A percentile compares a stretch with the other conserved stretches of the same genome.
These are phyloP conservation scores for Thraustochytrium sp. DNA, from an alignment of 352 stramenopile species.

Conservation along the genomic window DNA sequence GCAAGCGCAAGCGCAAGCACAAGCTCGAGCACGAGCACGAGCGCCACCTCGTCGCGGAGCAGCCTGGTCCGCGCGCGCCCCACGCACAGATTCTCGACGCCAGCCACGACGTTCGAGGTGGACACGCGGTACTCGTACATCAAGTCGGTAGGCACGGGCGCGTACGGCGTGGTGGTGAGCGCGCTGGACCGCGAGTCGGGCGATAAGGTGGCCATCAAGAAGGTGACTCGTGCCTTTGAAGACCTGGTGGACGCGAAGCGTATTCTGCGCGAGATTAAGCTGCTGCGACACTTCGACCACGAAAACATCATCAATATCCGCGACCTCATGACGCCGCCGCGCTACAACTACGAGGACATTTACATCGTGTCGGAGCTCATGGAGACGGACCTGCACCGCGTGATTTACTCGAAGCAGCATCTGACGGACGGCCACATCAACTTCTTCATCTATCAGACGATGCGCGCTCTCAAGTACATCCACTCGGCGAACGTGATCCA, in stretches of 20 bases:
- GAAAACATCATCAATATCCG: conserved; percentile 93
- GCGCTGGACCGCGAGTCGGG: conserved; percentile 64
- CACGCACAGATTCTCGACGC: conserved; percentile 1
- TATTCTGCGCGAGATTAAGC: conserved; percentile 93
- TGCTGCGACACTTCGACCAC: conserved; percentile 84
- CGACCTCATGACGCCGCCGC: conserved; percentile 85
- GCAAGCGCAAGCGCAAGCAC: neutral
- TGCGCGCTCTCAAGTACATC: conserved; percentile 78
- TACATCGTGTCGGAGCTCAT: conserved; percentile 97
- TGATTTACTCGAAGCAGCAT: conserved; percentile 88
- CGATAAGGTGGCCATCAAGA: conserved; percentile 87
- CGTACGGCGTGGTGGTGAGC: conserved; percentile 81
- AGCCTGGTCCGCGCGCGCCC: neutral
- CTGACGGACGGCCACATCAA: conserved; percentile 85
- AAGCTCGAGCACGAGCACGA: neutral
- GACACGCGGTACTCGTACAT: conserved; percentile 42
- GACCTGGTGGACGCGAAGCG: conserved; percentile 98
- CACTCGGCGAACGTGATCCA: conserved; percentile 87
- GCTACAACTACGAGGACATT: conserved; percentile 89
- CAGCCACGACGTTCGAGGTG: conserved; percentile 4
- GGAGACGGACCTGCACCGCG: conserved; percentile 94
- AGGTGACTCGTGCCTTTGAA: conserved; percentile 85
- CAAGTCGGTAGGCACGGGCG: conserved; percentile 66
- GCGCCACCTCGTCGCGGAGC: neutral
- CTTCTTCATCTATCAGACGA: conserved; percentile 83